These are phyloP conservation scores for Acrocalymma vagum DNA, from an alignment of 2,329 filamentous ascomycete genomes.

Conservation along the genomic window DNA sequence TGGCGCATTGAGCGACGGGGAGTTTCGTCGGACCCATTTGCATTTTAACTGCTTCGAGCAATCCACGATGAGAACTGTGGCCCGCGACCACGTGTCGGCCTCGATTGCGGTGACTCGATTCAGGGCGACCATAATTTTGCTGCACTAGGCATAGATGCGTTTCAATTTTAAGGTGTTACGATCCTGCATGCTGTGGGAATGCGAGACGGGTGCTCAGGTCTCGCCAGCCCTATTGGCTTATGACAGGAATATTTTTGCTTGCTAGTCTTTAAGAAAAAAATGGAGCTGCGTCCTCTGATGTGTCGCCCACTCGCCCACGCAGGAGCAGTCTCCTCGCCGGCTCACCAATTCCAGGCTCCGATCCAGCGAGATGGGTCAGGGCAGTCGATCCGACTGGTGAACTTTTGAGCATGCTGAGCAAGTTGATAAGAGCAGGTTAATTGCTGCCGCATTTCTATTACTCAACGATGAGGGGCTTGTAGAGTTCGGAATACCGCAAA, in stretches of 20 bases:
- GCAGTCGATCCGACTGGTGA: slow-evolving; percentile 26
- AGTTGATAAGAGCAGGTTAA: slow-evolving; percentile 19
- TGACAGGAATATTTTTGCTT: slow-evolving; percentile 11
- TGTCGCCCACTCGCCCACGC: slow-evolving; percentile 15
- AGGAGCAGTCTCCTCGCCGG: slow-evolving; percentile 18
- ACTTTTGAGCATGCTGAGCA: slow-evolving; percentile 22
- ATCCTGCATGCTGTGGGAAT: too few species aligned
- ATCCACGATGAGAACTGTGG: slow-evolving; percentile 13
- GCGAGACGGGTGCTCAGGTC: slow-evolving; percentile 23
- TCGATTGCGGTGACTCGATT: slow-evolving; percentile 23
- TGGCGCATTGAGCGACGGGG: slow-evolving; percentile 50
- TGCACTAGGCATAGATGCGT: slow-evolving; percentile 27
- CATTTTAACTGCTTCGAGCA: slow-evolving; percentile 25
- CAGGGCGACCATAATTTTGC: slow-evolving; percentile 21
- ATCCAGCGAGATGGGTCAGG: slow-evolving; percentile 17
- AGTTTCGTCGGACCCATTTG: slow-evolving; percentile 28
- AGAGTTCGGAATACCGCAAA: slow-evolving; percentile 21
- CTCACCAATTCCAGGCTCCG: slow-evolving; percentile 21
- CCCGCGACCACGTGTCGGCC: slow-evolving; percentile 26
- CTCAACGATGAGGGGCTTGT: slow-evolving; percentile 21
- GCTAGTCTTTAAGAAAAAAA: slow-evolving; percentile 27
- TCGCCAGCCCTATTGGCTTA: slow-evolving; percentile 28
- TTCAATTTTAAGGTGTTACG: slow-evolving; percentile 17
- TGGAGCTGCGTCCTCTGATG: slow-evolving; percentile 23
- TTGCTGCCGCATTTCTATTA: slow-evolving; percentile 29